phyloP scores from a whole-genome alignment of 2,329 filamentous ascomycete genomes.

The Leptosphaerulina australis region DNA sequence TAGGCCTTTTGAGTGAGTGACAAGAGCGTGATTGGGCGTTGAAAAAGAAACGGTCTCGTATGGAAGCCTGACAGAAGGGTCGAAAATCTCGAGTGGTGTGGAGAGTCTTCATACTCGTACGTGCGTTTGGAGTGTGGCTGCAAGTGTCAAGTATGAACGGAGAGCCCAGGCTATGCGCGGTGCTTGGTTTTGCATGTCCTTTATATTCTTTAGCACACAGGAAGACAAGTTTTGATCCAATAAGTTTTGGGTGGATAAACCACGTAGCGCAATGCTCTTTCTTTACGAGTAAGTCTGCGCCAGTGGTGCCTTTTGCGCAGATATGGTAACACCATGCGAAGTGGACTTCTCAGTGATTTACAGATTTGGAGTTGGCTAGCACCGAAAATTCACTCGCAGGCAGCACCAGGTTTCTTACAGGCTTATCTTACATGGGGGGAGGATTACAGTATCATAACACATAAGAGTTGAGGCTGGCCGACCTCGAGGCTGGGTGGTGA shows the following conservation, averaged over 20 bases:
- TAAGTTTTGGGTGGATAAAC: background rate
- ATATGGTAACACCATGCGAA: background rate
- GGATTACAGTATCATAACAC: slow-evolving; percentile 18
- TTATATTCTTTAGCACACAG: background rate
- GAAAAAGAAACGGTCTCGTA: background rate
- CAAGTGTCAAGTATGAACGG: background rate
- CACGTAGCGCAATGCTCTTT: background rate
- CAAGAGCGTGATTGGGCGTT: background rate
- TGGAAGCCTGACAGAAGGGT: background rate
- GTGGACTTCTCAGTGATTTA: background rate
- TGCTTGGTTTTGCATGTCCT: background rate
- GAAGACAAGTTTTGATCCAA: background rate
- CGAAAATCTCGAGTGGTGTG: slow-evolving; percentile 6
- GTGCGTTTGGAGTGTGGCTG: background rate
- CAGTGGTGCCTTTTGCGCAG: background rate
- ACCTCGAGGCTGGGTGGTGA: background rate
- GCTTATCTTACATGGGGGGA: slow-evolving; percentile 17
- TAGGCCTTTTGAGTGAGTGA: background rate
- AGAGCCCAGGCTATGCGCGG: background rate
- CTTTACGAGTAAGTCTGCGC: background rate
- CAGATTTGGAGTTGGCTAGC: background rate
- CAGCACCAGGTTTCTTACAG: slow-evolving; percentile 8
- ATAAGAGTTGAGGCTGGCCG: slow-evolving; percentile 2
- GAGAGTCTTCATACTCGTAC: slow-evolving; percentile 6
- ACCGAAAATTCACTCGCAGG: background rate